phyloP scores from a whole-genome alignment of 2,329 filamentous ascomycete species.

The Apiospora arundinis region DNA sequence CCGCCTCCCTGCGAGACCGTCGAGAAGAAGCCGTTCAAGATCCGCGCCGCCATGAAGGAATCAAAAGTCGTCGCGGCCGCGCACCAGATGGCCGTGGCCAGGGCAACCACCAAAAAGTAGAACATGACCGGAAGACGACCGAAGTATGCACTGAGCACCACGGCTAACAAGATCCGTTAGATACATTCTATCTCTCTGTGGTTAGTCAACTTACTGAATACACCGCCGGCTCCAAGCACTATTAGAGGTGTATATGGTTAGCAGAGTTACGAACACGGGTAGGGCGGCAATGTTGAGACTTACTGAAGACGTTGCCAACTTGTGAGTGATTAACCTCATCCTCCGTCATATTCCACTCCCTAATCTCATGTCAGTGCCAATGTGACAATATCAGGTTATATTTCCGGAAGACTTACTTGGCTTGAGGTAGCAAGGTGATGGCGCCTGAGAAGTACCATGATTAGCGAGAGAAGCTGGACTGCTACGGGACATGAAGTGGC shows the following conservation, averaged over 20 bases:
- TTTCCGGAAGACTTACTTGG: slow-evolving; percentile 41
- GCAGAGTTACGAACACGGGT: neutral
- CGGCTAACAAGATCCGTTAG: neutral
- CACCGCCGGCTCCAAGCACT: slow-evolving; percentile 51
- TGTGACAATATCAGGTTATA: neutral
- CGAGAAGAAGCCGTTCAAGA: slow-evolving; percentile 55
- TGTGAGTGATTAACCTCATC: slow-evolving; percentile 58
- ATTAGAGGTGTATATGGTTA: neutral
- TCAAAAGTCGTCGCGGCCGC: slow-evolving; percentile 50
- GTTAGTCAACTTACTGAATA: neutral
- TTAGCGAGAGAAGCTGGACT: neutral
- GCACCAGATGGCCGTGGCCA: slow-evolving; percentile 51
- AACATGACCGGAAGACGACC: slow-evolving; percentile 53
- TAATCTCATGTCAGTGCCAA: slow-evolving; percentile 23
- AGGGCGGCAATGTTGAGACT: neutral
- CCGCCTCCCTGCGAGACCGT: slow-evolving; percentile 52
- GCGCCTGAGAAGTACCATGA: slow-evolving; percentile 30
- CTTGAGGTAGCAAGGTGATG: slow-evolving; percentile 49
- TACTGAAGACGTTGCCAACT: slow-evolving; percentile 56
- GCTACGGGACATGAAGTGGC: too few relatives aligned
- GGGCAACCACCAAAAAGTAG: slow-evolving; percentile 45
- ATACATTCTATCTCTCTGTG: neutral
- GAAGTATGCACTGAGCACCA: slow-evolving; percentile 47
- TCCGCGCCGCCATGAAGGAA: slow-evolving; percentile 55
- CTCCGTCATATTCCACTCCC: slow-evolving; percentile 54